phyloP scores from a whole-genome alignment of 306 rosid species.

The Trichosanthes cucumerina region DNA sequence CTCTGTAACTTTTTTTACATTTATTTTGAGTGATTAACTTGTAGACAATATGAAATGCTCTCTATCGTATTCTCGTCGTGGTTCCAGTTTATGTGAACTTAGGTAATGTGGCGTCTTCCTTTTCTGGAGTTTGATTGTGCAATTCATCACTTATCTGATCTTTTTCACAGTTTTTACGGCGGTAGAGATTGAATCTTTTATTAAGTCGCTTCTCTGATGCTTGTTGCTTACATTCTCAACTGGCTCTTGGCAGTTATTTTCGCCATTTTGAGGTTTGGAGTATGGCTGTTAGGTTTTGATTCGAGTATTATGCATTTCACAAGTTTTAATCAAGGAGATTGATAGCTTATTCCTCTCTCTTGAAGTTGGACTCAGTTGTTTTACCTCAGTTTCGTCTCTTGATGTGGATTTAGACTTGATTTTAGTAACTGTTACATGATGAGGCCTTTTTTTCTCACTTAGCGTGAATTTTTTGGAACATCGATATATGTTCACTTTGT shows the following conservation, averaged over 20 bases:
- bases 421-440: background rate
- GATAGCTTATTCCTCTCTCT: background rate
- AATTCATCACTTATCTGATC: background rate
- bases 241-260: background rate
- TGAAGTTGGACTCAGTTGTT: background rate
- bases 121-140: background rate
- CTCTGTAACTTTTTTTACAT: background rate
- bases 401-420: constrained; percentile 4
- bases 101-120: background rate
- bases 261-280: background rate
- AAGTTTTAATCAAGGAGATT: background rate
- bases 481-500: background rate
- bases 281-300: background rate
- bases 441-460: background rate
- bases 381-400: background rate
- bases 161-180: background rate
- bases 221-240: background rate
- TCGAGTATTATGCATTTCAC: background rate
- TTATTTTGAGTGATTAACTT: background rate
- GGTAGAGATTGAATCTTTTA: background rate
- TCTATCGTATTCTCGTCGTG: background rate
- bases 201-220: background rate
- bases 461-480: background rate
- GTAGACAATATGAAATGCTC: background rate
- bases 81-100: background rate